Conservation (phyloP, 495 filamentous ascomycete genomes). For the Neurospora sp. region DNA sequence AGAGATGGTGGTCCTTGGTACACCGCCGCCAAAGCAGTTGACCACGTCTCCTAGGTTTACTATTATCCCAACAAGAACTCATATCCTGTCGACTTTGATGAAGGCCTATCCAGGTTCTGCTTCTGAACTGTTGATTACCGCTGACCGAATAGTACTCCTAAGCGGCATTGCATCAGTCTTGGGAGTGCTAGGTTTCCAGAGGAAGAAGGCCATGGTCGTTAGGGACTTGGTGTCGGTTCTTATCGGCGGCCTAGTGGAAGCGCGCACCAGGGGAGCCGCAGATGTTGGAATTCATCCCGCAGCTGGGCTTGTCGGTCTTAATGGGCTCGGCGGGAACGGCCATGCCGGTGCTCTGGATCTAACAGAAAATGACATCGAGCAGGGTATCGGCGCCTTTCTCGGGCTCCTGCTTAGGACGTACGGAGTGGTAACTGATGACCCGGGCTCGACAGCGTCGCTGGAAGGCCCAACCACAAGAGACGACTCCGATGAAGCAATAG, state of each 20-base stretch:
- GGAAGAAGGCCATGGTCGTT: constrained; percentile 81
- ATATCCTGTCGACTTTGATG: constrained; percentile 61
- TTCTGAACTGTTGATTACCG: constrained; percentile 52
- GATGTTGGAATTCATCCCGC: constrained; percentile 93
- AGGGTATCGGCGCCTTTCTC: constrained; percentile 50
- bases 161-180: constrained; percentile 80
- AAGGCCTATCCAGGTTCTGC: constrained; percentile 57
- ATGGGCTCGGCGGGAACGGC: constrained; percentile 27
- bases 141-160: constrained; percentile 65
- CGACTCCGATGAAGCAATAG: constrained; percentile 38
- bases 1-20: constrained; percentile 50
- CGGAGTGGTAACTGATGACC: constrained; percentile 34
- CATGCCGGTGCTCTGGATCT: constrained; percentile 57
- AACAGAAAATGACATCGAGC: constrained; percentile 64
- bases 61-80: constrained; percentile 47
- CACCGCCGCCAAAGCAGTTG: constrained; percentile 20
- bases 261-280: constrained; percentile 82
- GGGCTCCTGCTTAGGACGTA: constrained; percentile 38
- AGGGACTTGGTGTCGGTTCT: constrained; percentile 75
- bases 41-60: constrained; percentile 35
- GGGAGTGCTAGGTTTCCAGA: constrained; percentile 60
- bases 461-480: constrained; percentile 11
- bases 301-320: constrained; percentile 63
- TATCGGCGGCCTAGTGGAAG: constrained; percentile 80
- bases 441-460: constrained; percentile 4